Base-by-base conservation (phyloP, 1,139 yeast genomes). In the Suhomyces kunorum region DNA sequence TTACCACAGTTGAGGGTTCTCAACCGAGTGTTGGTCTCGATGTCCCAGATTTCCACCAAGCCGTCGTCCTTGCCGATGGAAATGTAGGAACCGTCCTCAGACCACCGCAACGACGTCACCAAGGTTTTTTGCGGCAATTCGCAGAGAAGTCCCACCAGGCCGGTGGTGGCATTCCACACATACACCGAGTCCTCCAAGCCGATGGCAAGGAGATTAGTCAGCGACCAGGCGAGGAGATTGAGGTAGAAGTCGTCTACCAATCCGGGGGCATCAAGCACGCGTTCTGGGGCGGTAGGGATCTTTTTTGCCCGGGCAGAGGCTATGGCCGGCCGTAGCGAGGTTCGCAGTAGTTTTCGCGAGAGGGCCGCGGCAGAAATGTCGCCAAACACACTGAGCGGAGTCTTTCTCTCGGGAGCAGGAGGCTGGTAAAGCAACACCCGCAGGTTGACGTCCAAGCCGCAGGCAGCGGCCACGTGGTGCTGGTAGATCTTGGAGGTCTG, bases 241-340 rank as follows among this genome's bases (percentile, higher is more conserved):
- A 90, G 74, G 61, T 92, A 92, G 61, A 89, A 94, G 64, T 92
- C 98, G 61, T 92, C 97, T 26, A 85, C 78, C 42, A 90, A 74
- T 0, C 96, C 97, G 0, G 98, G 99, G 0, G 98, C 98, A 65
- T 92, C 99, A 34, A 92, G 72, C 1, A 92, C 96, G 50, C 96
- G 76, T 52, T 88, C 96, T 1, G 98, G 98, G 12, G 89, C 88
- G 0, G 88, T 80, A 11, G 95, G 89, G 32, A 92, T 78, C 53
- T 83, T 85, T 50, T 95, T 72, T 34, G 78, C 72, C 45, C 81
- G 68, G 1, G 83, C 82, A 39, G 70, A 65, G 3, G 78, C 80
- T 9, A 64, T 60, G 1, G 78, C 72, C 0, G 82, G 80, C 40
- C 75, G 69, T 28, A 66, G 53, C 17, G 45, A 40, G 7, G 44